Conservation (phyloP, 306 rosid genomes). For the Cyclanthera cordifolia region DNA sequence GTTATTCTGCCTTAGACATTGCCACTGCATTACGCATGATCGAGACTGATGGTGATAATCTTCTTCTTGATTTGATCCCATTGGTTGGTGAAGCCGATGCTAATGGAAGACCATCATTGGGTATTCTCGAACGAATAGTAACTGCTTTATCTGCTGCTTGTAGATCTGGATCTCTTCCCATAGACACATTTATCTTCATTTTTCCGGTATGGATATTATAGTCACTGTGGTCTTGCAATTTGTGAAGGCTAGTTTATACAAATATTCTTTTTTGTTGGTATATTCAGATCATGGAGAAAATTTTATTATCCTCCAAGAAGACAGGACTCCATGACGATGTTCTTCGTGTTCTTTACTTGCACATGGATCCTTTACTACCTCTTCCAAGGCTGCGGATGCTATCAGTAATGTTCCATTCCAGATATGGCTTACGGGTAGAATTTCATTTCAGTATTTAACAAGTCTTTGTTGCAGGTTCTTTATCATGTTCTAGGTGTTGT, state of each 20-base stretch:
- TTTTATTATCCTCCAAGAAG: constrained; percentile 77
- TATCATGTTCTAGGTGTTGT: constrained; percentile 78
- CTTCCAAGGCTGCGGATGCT: constrained; percentile 89
- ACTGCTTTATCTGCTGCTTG: constrained; percentile 71
- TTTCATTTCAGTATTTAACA: constrained; percentile 3
- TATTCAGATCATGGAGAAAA: constrained; percentile 77
- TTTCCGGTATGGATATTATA: constrained; percentile 57
- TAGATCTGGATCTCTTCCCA: constrained; percentile 87
- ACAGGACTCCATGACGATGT: constrained; percentile 73
- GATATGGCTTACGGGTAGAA: not conserved
- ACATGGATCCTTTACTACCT: constrained; percentile 85
- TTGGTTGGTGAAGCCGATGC: constrained; percentile 41
- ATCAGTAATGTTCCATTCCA: constrained; percentile 36
- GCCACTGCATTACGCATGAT: constrained; percentile 78
- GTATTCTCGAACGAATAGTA: constrained; percentile 68
- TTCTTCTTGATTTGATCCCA: constrained; percentile 51
- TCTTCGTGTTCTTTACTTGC: constrained; percentile 71
- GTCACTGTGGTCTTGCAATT: not conserved
- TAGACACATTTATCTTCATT: constrained; percentile 83
- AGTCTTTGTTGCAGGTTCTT: constrained; percentile 49
- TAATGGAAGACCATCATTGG: constrained; percentile 30
- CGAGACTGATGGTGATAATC: constrained; percentile 55
- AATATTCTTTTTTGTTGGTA: constrained; percentile 18
- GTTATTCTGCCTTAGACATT: constrained; percentile 87
- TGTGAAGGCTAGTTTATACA: constrained; percentile 16